Conservation (phyloP, 257 asterid genomes). For the Echium plantagineum region DNA sequence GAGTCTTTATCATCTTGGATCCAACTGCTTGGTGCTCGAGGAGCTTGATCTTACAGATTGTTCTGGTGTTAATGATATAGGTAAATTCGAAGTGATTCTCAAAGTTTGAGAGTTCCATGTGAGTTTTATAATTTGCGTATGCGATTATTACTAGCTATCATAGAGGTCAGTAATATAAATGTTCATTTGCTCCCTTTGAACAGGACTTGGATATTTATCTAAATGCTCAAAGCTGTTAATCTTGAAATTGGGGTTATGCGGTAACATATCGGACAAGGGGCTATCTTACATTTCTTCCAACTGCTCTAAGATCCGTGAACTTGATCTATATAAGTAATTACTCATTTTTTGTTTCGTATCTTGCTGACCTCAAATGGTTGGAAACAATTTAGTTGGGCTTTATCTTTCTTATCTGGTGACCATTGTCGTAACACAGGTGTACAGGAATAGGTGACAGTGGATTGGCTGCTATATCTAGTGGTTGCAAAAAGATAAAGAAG, state of each 20-base stretch:
- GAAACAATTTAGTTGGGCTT: neutral
- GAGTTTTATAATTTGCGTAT: neutral
- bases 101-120: neutral
- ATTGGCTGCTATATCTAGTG: conserved; percentile 38
- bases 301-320: conserved; percentile 41
- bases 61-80: conserved; percentile 46
- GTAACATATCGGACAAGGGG: conserved; percentile 50
- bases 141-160: neutral
- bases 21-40: conserved; percentile 34
- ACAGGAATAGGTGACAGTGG: conserved; percentile 48
- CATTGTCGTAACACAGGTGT: conserved; percentile 31
- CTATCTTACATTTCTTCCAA: conserved; percentile 41
- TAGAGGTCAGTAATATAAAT: neutral
- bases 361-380: neutral
- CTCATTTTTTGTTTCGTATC: neutral
- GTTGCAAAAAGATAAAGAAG: conserved; percentile 48
- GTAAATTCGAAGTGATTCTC: conserved; percentile 18
- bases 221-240: conserved; percentile 41
- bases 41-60: conserved; percentile 80
- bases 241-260: conserved; percentile 61
- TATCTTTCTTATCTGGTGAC: neutral
- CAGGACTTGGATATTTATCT: conserved; percentile 54
- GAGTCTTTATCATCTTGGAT: conserved; percentile 48
- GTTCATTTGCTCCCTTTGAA: conserved; percentile 2
- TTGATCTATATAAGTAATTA: conserved; percentile 59